Conservation (phyloP, 306 rosid species). For the Dicorynia guianensis region DNA sequence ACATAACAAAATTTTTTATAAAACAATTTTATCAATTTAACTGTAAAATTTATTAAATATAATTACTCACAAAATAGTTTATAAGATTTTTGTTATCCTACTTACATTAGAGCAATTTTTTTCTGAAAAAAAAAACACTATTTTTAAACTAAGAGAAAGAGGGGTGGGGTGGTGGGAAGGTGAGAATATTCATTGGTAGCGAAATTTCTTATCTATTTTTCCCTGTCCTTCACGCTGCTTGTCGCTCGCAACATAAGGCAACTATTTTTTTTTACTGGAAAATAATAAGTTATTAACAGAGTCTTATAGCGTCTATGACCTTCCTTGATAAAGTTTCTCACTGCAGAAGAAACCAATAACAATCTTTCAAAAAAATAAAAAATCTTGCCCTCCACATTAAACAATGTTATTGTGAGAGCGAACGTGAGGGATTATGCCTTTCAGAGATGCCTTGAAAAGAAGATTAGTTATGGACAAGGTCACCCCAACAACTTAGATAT, state of each 20-base stretch:
- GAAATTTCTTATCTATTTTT: neutral
- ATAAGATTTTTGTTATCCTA: too few species aligned
- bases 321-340: constrained; percentile 8
- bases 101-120: too few species aligned
- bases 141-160: too few species aligned
- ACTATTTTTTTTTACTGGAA: neutral
- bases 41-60: too few species aligned
- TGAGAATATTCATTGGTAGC: too few species aligned
- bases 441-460: constrained; percentile 57
- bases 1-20: too few species aligned
- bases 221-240: neutral
- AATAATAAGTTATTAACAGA: neutral
- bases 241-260: neutral
- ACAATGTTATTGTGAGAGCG: constrained; percentile 16
- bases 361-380: constrained; percentile 16
- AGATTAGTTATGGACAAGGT: constrained; percentile 63
- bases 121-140: too few species aligned
- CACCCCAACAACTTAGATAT: constrained; percentile 38
- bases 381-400: neutral
- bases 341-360: constrained; percentile 32
- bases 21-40: too few species aligned
- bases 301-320: neutral
- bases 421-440: constrained; percentile 52
- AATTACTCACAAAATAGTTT: too few species aligned
- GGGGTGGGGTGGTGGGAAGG: too few species aligned